These are phyloP conservation scores for Xylaria sp. DNA, from an alignment of 2,329 filamentous ascomycete genomes.

Conservation along the genomic window DNA sequence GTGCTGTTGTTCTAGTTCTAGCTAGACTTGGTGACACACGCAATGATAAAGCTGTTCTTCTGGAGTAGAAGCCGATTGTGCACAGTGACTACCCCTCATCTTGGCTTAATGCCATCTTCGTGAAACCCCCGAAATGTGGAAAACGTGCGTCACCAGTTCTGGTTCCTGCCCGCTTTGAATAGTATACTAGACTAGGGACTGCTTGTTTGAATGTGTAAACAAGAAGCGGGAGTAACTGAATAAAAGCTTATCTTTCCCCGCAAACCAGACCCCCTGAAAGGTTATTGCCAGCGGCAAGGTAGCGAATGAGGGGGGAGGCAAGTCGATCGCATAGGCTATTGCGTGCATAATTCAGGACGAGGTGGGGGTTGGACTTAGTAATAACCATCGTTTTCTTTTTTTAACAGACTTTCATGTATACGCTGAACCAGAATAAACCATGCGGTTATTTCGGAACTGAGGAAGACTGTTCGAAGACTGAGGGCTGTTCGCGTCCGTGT, in stretches of 20 bases:
- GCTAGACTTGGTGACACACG: not conserved
- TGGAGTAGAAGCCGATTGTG: too few species aligned
- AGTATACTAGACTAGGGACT: not conserved
- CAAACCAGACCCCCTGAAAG: not conserved
- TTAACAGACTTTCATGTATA: not conserved
- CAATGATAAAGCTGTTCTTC: not conserved
- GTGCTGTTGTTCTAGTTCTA: not conserved
- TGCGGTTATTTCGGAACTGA: not conserved
- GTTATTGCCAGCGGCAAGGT: not conserved
- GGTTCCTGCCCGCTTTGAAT: not conserved
- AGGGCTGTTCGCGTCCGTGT: not conserved
- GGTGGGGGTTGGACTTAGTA: not conserved
- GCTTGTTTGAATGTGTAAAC: not conserved
- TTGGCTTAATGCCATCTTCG: conserved; percentile 1
- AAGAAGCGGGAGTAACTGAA: not conserved
- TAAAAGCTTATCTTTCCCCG: conserved; percentile 9
- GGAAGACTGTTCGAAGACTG: not conserved
- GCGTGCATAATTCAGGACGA: not conserved
- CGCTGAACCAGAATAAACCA: not conserved
- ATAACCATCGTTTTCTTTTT: not conserved
- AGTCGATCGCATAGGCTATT: not conserved
- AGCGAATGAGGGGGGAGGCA: not conserved
- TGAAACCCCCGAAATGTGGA: not conserved
- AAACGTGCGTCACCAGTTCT: not conserved
- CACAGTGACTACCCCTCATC: conserved; percentile 21